Conservation (phyloP, 257 asterid genomes). For the Eustoma russellianum region DNA sequence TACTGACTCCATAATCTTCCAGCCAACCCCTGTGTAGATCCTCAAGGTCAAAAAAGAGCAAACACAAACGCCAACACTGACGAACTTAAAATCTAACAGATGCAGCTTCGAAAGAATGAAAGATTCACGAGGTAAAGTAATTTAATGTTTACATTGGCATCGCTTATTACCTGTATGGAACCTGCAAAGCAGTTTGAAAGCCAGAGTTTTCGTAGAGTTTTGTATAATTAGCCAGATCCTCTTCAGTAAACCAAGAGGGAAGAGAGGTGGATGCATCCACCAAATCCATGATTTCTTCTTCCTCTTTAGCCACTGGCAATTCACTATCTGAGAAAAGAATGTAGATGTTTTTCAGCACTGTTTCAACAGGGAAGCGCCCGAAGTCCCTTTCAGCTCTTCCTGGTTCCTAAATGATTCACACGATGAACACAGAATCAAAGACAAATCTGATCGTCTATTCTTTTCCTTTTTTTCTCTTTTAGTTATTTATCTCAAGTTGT, state of each 20-base stretch:
- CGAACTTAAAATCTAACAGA: too few species aligned
- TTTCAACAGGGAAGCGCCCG: slow-evolving; percentile 34
- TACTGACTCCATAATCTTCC: slow-evolving; percentile 15
- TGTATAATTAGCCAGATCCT: slow-evolving; percentile 23
- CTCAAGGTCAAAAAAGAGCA: too few species aligned
- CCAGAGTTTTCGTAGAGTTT: slow-evolving; percentile 25
- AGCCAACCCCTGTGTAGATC: slow-evolving; percentile 10
- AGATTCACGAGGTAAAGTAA: too few species aligned
- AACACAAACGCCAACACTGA: too few species aligned
- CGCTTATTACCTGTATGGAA: slow-evolving; percentile 27
- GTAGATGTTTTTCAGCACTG: slow-evolving; percentile 50
- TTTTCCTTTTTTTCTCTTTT: too few species aligned
- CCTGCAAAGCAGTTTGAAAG: slow-evolving; percentile 29
- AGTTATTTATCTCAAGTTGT: too few species aligned
- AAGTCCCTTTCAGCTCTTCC: slow-evolving; percentile 51
- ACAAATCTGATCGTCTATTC: too few species aligned
- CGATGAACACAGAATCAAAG: too few species aligned
- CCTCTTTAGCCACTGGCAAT: slow-evolving; percentile 40
- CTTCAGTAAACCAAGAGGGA: slow-evolving; percentile 29
- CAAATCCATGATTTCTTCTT: slow-evolving; percentile 57
- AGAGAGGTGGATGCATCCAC: slow-evolving; percentile 26
- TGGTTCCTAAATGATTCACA: slow-evolving; percentile 7
- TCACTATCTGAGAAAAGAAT: slow-evolving; percentile 43
- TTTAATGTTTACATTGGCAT: neutral
- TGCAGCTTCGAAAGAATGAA: too few species aligned